A percentile compares a stretch with the other conserved stretches of the same genome.
phyloP scores from a whole-genome alignment of 179 eudicot genomes.

The Corrigiola litoralis region DNA sequence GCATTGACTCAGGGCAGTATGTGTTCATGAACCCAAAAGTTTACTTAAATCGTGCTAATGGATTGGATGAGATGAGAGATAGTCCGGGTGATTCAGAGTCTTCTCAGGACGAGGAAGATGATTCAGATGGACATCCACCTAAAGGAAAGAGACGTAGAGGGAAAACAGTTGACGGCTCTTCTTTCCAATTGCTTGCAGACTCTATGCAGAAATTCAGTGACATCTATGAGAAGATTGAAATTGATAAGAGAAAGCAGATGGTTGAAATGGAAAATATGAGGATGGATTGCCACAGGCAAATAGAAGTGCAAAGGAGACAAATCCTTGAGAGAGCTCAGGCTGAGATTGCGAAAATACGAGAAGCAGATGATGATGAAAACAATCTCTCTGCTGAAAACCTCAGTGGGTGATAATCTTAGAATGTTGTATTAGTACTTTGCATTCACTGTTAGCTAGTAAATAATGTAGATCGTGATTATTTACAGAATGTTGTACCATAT shows the following conservation, averaged over 20 bases:
- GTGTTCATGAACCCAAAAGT: constrained; percentile 69
- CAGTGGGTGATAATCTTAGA: constrained; percentile 32
- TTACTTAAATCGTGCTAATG: constrained; percentile 53
- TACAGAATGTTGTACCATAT: constrained; percentile 13
- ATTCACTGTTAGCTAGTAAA: constrained; percentile 16
- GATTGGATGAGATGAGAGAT: constrained; percentile 84
- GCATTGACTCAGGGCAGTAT: constrained; percentile 88
- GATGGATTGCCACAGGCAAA: constrained; percentile 69
- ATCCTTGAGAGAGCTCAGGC: constrained; percentile 76
- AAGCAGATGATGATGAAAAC: constrained; percentile 39
- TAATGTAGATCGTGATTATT: constrained; percentile 16
- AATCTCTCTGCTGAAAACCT: constrained; percentile 43
- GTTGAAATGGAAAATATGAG: constrained; percentile 76
- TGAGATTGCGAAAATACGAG: constrained; percentile 62
- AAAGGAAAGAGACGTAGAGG: constrained; percentile 29
- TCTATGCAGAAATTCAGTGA: constrained; percentile 73
- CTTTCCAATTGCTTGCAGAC: constrained; percentile 59
- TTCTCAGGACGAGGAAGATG: constrained; percentile 31
- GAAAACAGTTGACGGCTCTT: constrained; percentile 25
- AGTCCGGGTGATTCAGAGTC: constrained; percentile 63
- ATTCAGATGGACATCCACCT: constrained; percentile 39
- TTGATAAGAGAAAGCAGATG: constrained; percentile 61
- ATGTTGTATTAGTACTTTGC: constrained; percentile 1
- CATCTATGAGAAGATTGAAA: constrained; percentile 69
- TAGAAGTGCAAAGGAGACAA: constrained; percentile 76